These are phyloP conservation scores for Metarhizium anisopliae DNA, from an alignment of 2,329 filamentous ascomycete genomes.

Conservation along the genomic window DNA sequence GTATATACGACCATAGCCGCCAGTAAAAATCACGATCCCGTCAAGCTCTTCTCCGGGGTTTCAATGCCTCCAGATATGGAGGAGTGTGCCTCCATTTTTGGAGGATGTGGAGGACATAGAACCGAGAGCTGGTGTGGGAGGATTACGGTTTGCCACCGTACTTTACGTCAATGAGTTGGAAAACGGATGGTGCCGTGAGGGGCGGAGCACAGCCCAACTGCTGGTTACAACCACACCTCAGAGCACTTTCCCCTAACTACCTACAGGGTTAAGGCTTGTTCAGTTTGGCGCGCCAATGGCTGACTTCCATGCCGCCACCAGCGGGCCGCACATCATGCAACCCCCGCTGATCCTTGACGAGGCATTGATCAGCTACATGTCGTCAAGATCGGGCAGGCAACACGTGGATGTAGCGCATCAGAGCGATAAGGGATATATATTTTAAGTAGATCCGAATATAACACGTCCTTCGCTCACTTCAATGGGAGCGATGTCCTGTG, in stretches of 20 bases:
- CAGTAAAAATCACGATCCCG: too few relatives aligned
- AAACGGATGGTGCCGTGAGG: neutral
- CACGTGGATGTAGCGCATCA: too few relatives aligned
- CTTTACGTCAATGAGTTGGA: neutral
- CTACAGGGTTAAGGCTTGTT: neutral
- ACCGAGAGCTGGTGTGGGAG: conserved; percentile 1
- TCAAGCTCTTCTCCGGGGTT: neutral
- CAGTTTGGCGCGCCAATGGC: neutral
- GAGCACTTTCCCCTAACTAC: neutral
- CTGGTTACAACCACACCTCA: neutral
- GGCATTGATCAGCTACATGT: too few relatives aligned
- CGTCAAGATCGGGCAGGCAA: too few relatives aligned
- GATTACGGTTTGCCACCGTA: neutral
- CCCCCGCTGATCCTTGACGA: too few relatives aligned
- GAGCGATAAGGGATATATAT: too few relatives aligned
- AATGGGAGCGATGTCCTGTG: too few relatives aligned
- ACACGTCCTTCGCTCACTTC: too few relatives aligned
- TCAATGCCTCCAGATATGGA: neutral
- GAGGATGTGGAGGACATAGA: neutral
- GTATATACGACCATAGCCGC: too few relatives aligned
- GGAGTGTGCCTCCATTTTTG: neutral
- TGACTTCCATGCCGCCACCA: too few relatives aligned
- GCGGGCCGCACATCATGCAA: too few relatives aligned
- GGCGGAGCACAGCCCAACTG: neutral
- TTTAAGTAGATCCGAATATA: too few relatives aligned